These are phyloP conservation scores for Aspergillus funiculosus DNA, from an alignment of 495 filamentous ascomycete genomes.

Conservation along the genomic window DNA sequence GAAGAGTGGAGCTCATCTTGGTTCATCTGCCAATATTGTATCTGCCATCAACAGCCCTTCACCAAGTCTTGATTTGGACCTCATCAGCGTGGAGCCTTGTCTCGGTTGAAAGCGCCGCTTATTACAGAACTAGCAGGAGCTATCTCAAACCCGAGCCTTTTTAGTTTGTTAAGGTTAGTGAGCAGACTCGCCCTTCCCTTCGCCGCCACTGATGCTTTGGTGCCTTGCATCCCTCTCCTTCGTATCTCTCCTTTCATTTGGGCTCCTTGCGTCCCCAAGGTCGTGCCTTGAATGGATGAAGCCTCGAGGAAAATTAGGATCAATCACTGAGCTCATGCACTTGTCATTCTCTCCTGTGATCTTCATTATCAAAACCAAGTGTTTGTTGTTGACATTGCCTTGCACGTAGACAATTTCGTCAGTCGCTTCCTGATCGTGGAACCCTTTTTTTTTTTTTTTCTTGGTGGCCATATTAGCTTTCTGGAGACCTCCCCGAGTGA, in stretches of 20 bases:
- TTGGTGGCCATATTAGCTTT: conserved; percentile 38
- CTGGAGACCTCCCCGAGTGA: conserved; percentile 20
- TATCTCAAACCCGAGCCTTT: conserved; percentile 11
- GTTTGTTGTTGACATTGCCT: conserved; percentile 40
- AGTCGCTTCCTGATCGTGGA: conserved; percentile 18
- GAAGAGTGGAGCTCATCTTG: conserved; percentile 14
- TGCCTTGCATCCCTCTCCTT: conserved; percentile 42
- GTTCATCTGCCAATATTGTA: conserved; percentile 11
- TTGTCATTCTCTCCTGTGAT: conserved; percentile 18
- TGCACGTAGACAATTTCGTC: conserved; percentile 21
- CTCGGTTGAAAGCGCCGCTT: conserved; percentile 34
- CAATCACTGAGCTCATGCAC: conserved; percentile 18
- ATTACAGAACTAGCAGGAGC: conserved; percentile 15
- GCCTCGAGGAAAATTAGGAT: conserved; percentile 31
- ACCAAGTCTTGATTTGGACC: conserved; percentile 14
- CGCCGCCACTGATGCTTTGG: conserved; percentile 20
- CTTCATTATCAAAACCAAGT: conserved; percentile 13
- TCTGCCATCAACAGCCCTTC: conserved; percentile 6
- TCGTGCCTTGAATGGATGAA: conserved; percentile 27
- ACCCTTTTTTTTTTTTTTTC: too few relatives aligned
- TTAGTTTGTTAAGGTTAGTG: conserved; percentile 30
- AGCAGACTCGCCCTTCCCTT: conserved; percentile 22
- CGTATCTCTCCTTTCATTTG: conserved; percentile 23
- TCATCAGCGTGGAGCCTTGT: conserved; percentile 28
- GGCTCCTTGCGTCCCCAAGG: conserved; percentile 36